Base-by-base conservation (phyloP, 1,139 yeast genomes). In the Hyphopichia buzzinii region DNA sequence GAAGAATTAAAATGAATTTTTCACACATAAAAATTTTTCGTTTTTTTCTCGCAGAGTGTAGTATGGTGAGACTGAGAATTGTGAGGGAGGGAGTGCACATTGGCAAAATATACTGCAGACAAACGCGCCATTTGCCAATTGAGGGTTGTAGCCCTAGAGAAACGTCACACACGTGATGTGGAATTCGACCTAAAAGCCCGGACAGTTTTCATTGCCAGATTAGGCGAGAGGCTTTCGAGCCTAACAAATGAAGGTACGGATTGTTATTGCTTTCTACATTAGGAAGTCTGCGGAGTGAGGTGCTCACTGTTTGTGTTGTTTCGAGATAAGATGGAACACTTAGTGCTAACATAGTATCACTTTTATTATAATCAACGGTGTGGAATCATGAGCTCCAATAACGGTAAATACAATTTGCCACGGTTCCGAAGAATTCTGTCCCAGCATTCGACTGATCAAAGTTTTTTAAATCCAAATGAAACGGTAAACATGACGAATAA, bases 401-500 rank as follows among this genome's bases (percentile, higher is more conserved):
- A 37, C 29, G 30, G 31, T 28, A 50, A 46, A 27, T 47, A 48
- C 38, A 45, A 43, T 25, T 37, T 48, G 31, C 54, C 52, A 15
- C 48, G 49, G 37, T 44, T 38, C 30, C 37, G 52, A 32, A 40
- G 57, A 38, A 46, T 52, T 11, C 42, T 55, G 7, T 52, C 58
- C 14, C 48, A 46, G 14, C 48, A 42, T 29, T 33, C 44, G 22
- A 29, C 43, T 6, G 56, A 52, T 29, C 48, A 49, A 11, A 51
- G 54, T 19, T 43, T 47, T 21, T 39, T 48, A 28, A 50, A 52
- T 27, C 50, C 50, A 1, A 52, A 52, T 39, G 56, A n/a, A 23
- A 19, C 26, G 13, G 24, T 30, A 7, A 13, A 14, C 40, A 44
- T 33, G 39, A 51, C 31, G 8, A 19, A 19, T 19, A 49, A 54